These are phyloP conservation scores for Ceratocystis papillata DNA, from an alignment of 2,329 filamentous ascomycete genomes.

Conservation along the genomic window DNA sequence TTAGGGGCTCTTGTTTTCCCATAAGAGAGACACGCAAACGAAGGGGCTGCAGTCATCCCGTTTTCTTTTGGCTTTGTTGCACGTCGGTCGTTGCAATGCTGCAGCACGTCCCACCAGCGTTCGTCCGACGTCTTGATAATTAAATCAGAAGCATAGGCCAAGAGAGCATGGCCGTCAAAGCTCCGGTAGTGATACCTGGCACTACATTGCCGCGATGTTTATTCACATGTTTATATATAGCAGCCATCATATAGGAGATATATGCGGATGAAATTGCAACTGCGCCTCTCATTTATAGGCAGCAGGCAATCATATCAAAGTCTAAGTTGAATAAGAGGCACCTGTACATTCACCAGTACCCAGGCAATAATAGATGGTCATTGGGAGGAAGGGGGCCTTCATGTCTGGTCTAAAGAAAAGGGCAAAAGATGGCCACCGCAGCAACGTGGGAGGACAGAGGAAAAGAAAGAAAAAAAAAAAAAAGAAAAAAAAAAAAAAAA, in stretches of 20 bases:
- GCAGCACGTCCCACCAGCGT: slow-evolving; percentile 7
- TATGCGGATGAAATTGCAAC: neutral
- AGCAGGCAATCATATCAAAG: neutral
- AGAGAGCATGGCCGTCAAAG: neutral
- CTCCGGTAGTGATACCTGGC: neutral
- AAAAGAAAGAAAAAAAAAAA: no score
- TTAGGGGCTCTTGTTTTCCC: neutral
- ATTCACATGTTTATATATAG: neutral
- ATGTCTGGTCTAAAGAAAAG: slow-evolving; percentile 2
- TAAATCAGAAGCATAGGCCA: neutral
- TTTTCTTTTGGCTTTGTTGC: neutral
- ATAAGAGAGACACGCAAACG: neutral
- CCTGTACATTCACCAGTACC: no score
- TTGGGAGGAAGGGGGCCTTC: no score
- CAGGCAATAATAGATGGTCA: no score
- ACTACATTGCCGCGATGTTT: neutral
- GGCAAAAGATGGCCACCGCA: slow-evolving; percentile 1
- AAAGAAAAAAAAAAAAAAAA: neutral
- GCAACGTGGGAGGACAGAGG: slow-evolving; percentile 11
- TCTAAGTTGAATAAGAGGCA: no score
- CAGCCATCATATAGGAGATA: neutral
- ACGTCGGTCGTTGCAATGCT: neutral
- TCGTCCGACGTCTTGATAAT: slow-evolving; percentile 7
- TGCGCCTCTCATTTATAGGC: neutral
- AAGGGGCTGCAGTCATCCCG: neutral